phyloP scores from a whole-genome alignment of 1,284 basidiomycete species.

The Cryptococcus hybrid region DNA sequence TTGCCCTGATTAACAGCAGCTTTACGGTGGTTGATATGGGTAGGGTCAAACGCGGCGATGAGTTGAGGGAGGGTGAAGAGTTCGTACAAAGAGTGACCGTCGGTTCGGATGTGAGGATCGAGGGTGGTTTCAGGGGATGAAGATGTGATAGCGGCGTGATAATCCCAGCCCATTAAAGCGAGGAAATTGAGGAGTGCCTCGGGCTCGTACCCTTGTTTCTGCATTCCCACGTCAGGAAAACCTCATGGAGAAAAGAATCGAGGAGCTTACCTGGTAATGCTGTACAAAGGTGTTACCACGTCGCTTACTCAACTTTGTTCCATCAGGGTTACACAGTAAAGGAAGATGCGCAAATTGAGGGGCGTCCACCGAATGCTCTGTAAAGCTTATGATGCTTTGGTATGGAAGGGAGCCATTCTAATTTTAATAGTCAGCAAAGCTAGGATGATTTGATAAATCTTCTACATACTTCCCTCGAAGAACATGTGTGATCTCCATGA shows the following conservation, averaged over 20 bases:
- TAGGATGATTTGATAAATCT: neutral
- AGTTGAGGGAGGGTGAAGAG: conserved; percentile 42
- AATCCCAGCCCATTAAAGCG: conserved; percentile 88
- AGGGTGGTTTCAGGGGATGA: conserved; percentile 2
- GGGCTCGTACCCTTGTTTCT: conserved; percentile 79
- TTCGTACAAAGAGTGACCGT: conserved; percentile 39
- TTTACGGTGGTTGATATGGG: conserved; percentile 39
- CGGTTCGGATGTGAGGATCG: conserved; percentile 27
- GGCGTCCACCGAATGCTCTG: conserved; percentile 66
- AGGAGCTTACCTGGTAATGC: conserved; percentile 69
- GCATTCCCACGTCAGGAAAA: neutral
- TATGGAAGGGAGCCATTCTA: conserved; percentile 95
- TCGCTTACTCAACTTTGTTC: conserved; percentile 92
- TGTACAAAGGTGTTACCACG: conserved; percentile 64
- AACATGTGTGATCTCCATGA: conserved; percentile 96
- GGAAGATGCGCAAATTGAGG: conserved; percentile 84
- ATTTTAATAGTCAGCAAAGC: neutral
- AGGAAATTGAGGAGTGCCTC: conserved; percentile 90
- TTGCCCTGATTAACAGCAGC: conserved; percentile 43
- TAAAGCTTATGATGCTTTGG: conserved; percentile 91
- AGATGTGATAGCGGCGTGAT: conserved; percentile 39
- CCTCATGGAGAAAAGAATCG: neutral
- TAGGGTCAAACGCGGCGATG: conserved; percentile 37
- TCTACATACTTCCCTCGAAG: conserved; percentile 74
- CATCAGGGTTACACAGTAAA: conserved; percentile 86